phyloP scores from a whole-genome alignment of 306 rosid genomes.

The Begonia loranthoides region DNA sequence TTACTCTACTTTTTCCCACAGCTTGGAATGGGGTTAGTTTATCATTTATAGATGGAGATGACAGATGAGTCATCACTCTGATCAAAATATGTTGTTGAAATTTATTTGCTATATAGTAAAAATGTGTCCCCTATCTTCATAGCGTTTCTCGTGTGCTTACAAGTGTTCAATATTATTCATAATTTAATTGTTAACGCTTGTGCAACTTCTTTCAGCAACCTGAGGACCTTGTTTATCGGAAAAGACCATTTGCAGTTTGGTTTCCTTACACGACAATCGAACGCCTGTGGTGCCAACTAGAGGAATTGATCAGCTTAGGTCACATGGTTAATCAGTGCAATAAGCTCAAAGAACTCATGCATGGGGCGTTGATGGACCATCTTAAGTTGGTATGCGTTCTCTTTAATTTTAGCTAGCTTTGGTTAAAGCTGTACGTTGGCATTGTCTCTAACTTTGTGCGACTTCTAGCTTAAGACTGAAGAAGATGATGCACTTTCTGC shows the following conservation, averaged over 20 bases:
- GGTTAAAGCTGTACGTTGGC: not conserved
- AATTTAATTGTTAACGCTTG: too few relatives aligned
- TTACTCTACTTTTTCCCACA: too few relatives aligned
- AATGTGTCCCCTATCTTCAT: too few relatives aligned
- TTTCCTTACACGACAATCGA: slow-evolving; percentile 78
- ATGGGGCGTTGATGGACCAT: slow-evolving; percentile 53
- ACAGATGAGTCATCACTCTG: too few relatives aligned
- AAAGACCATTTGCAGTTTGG: slow-evolving; percentile 73
- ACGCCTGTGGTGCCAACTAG: slow-evolving; percentile 56
- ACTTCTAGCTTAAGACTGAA: slow-evolving; percentile 7
- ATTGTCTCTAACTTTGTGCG: not conserved
- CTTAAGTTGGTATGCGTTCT: slow-evolving; percentile 42
- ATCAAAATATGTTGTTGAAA: too few relatives aligned
- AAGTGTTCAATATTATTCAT: too few relatives aligned
- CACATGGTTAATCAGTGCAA: slow-evolving; percentile 76
- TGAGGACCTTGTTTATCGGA: slow-evolving; percentile 52
- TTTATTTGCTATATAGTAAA: too few relatives aligned
- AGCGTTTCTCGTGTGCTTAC: too few relatives aligned
- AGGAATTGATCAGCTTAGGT: slow-evolving; percentile 50
- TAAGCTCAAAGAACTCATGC: slow-evolving; percentile 53
- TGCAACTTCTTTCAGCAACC: slow-evolving; percentile 44
- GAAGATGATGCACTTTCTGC: slow-evolving; percentile 5
- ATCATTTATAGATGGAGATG: too few relatives aligned
- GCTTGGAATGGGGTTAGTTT: too few relatives aligned
- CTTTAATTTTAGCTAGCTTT: not conserved